These are phyloP conservation scores for Candida insectalens DNA, from an alignment of 805 yeast species.

Conservation along the genomic window DNA sequence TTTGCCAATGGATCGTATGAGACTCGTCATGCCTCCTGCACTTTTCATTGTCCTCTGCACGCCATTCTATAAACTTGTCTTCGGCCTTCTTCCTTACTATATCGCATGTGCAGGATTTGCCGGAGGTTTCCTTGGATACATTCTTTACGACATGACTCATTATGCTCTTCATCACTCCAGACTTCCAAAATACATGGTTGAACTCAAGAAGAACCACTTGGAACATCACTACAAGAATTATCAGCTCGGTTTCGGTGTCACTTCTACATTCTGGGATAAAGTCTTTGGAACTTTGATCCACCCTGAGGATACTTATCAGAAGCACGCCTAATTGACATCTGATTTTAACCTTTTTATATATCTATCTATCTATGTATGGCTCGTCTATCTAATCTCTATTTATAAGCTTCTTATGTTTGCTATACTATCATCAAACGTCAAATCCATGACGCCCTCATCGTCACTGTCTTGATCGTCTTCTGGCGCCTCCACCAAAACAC, in stretches of 20 bases:
- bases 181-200: slow-evolving; percentile 69
- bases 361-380: no score
- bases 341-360: no score
- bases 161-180: slow-evolving; percentile 84
- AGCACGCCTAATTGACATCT: slow-evolving; percentile 2
- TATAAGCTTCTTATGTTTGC: slow-evolving; percentile 4
- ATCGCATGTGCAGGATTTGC: slow-evolving; percentile 89
- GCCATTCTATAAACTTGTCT: slow-evolving; percentile 78
- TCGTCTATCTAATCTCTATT: background rate
- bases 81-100: slow-evolving; percentile 65
- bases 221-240: slow-evolving; percentile 98
- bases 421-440: slow-evolving; percentile 5
- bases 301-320: slow-evolving; percentile 28
- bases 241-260: slow-evolving; percentile 95
- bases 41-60: slow-evolving; percentile 59
- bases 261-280: slow-evolving; percentile 87
- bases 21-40: slow-evolving; percentile 96
- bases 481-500: slow-evolving; percentile 2
- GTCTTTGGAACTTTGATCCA: slow-evolving; percentile 78
- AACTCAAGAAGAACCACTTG: slow-evolving; percentile 79
- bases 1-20: slow-evolving; percentile 89
- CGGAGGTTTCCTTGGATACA: slow-evolving; percentile 93
- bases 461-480: slow-evolving; percentile 3
- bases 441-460: background rate
- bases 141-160: slow-evolving; percentile 88